Evolutionary conservation across 2,329 filamentous ascomycete species (phyloP).

Genomic region (Fusarium sulawesiense): DNA sequence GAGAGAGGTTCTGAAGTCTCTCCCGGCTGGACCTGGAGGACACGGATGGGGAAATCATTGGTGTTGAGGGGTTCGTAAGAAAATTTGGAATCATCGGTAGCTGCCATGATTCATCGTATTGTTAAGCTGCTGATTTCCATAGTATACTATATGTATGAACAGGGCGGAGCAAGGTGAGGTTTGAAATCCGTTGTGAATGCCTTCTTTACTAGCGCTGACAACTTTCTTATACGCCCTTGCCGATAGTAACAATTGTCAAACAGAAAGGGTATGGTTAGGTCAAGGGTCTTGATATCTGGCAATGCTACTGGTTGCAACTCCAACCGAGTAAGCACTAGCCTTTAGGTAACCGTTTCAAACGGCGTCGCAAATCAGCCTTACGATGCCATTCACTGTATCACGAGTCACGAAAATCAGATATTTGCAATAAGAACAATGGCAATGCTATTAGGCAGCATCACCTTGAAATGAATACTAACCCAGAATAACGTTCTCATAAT

Average conservation of each 20-base stretch:
- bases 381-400: neutral
- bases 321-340: neutral
- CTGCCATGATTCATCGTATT: neutral
- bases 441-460: too few species aligned
- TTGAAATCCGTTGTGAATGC: neutral
- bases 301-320: neutral
- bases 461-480: too few species aligned
- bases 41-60: neutral
- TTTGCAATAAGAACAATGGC: neutral
- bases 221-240: neutral
- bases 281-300: too few species aligned
- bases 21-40: neutral
- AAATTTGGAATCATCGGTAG: too few species aligned
- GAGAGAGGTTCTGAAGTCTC: neutral
- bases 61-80: neutral
- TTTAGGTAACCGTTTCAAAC: neutral
- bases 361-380: neutral
- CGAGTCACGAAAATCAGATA: neutral
- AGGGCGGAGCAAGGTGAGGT: neutral
- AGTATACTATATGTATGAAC: too few species aligned
- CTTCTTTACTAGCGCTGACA: neutral
- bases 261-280: neutral
- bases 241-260: neutral
- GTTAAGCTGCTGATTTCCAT: too few species aligned
- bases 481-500: too few species aligned